Conservation (phyloP, 768 basidiomycete species). For the Lactarius hengduanensis region DNA sequence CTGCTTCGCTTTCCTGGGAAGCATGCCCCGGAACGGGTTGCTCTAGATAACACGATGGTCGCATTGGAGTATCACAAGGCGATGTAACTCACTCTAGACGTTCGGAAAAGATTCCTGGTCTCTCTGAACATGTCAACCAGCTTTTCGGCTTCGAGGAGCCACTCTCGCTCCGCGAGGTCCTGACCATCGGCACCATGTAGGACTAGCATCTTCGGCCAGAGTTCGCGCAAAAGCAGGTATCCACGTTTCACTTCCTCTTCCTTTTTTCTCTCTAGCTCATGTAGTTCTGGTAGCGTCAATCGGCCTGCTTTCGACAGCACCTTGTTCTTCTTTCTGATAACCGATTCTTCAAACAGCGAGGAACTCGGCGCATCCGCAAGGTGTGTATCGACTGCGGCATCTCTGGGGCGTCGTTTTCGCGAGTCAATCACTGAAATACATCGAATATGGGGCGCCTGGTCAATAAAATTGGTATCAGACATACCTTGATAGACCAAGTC, state of each 20-base stretch:
- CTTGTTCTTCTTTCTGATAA: constrained; percentile 40
- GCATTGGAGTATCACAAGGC: background rate
- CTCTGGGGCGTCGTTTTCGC: constrained; percentile 32
- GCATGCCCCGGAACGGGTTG: constrained; percentile 69
- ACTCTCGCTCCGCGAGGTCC: constrained; percentile 59
- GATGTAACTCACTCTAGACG: constrained; percentile 56
- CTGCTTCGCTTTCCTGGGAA: constrained; percentile 45
- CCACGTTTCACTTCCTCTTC: constrained; percentile 60
- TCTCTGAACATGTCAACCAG: constrained; percentile 88
- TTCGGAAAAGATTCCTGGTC: constrained; percentile 79
- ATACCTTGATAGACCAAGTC: constrained; percentile 82
- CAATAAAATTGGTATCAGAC: constrained; percentile 7
- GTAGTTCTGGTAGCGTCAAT: constrained; percentile 55
- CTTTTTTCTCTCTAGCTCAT: constrained; percentile 33
- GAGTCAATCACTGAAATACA: constrained; percentile 38
- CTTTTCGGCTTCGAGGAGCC: constrained; percentile 82
- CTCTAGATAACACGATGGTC: constrained; percentile 34
- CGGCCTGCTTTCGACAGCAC: constrained; percentile 38
- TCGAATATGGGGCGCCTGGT: background rate
- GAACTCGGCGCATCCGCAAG: constrained; percentile 35
- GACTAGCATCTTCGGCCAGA: constrained; percentile 57
- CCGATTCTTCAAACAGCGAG: constrained; percentile 66
- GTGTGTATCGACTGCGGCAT: constrained; percentile 23
- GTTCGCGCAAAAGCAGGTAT: constrained; percentile 56
- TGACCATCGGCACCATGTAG: constrained; percentile 41